These are phyloP conservation scores for Ophiocordyceps polyrhachis-furcata DNA, from an alignment of 2,329 filamentous ascomycete genomes.

Conservation along the genomic window DNA sequence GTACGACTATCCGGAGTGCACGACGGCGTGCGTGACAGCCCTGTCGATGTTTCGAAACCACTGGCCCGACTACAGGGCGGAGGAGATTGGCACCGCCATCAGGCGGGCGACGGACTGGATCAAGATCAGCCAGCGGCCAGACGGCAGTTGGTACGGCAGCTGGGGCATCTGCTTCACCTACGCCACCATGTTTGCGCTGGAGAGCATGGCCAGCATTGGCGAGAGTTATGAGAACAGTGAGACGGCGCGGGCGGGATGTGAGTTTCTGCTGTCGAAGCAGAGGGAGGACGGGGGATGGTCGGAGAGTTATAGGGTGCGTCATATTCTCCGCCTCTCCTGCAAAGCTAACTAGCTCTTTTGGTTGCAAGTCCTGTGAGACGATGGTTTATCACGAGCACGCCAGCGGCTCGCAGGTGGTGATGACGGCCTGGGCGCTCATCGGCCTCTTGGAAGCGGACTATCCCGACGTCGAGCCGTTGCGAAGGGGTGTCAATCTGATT, in stretches of 20 bases:
- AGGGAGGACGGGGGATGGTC: constrained; percentile 88
- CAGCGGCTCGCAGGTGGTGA: constrained; percentile 69
- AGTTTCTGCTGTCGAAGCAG: constrained; percentile 74
- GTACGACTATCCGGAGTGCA: constrained; percentile 96
- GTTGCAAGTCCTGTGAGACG: constrained; percentile 53
- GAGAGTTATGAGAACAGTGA: constrained; percentile 63
- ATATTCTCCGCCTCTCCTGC: neutral
- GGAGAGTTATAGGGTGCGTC: constrained; percentile 59
- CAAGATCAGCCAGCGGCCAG: constrained; percentile 52
- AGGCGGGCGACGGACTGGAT: constrained; percentile 64
- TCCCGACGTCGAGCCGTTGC: constrained; percentile 53
- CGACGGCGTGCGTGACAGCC: constrained; percentile 80
- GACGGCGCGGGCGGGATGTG: constrained; percentile 54
- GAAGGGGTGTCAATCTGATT: constrained; percentile 58
- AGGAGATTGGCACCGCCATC: constrained; percentile 60
- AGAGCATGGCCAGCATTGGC: constrained; percentile 63
- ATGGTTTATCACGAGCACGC: constrained; percentile 57
- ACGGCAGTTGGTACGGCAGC: constrained; percentile 94
- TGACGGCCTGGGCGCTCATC: constrained; percentile 82
- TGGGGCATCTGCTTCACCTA: constrained; percentile 99
- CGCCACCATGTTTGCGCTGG: constrained; percentile 87
- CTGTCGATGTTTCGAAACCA: constrained; percentile 64
- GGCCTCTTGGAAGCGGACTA: constrained; percentile 69
- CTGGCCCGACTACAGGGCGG: constrained; percentile 61
- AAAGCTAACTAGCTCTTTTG: neutral